These are phyloP conservation scores for Saccharum spontaneum DNA, from an alignment of 176 grass and related monocot species.

Conservation along the genomic window DNA sequence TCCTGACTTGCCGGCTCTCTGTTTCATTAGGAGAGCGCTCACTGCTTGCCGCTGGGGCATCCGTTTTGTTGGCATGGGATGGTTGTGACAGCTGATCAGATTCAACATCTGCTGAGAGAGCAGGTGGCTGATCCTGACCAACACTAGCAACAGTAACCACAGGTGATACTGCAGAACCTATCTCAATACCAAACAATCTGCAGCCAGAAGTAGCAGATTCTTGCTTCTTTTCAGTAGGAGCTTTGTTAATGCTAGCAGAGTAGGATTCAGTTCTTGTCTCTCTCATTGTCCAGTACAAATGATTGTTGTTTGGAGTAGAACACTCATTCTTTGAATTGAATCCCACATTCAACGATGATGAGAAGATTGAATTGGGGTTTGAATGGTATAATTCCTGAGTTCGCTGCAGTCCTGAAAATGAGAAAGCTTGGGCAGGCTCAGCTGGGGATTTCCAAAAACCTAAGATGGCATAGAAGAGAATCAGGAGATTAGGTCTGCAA, in stretches of 20 bases:
- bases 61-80: slow-evolving; percentile 48
- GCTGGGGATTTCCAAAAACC: slow-evolving; percentile 65
- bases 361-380: slow-evolving; percentile 40
- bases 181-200: slow-evolving; percentile 81
- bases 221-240: slow-evolving; percentile 54
- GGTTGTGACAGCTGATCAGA: slow-evolving; percentile 57
- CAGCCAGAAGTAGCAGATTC: slow-evolving; percentile 51
- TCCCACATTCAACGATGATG: slow-evolving; percentile 38
- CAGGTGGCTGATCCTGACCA: slow-evolving; percentile 45
- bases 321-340: slow-evolving; percentile 47
- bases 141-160: slow-evolving; percentile 26
- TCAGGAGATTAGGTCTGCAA: not conserved
- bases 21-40: slow-evolving; percentile 47
- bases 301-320: slow-evolving; percentile 35
- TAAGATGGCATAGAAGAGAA: slow-evolving; percentile 43
- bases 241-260: slow-evolving; percentile 44
- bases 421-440: slow-evolving; percentile 56
- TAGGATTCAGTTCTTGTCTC: slow-evolving; percentile 41
- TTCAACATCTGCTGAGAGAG: slow-evolving; percentile 35
- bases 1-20: slow-evolving; percentile 58
- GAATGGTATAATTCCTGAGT: slow-evolving; percentile 49
- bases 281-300: slow-evolving; percentile 47
- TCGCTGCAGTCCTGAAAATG: slow-evolving; percentile 53
- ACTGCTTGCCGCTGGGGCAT: slow-evolving; percentile 54
- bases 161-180: slow-evolving; percentile 35